Percentiles rank a stretch among this genome's conserved stretches.
These are phyloP conservation scores for Diaporthe citri DNA, from an alignment of 2,329 filamentous ascomycete species.

Conservation along the genomic window DNA sequence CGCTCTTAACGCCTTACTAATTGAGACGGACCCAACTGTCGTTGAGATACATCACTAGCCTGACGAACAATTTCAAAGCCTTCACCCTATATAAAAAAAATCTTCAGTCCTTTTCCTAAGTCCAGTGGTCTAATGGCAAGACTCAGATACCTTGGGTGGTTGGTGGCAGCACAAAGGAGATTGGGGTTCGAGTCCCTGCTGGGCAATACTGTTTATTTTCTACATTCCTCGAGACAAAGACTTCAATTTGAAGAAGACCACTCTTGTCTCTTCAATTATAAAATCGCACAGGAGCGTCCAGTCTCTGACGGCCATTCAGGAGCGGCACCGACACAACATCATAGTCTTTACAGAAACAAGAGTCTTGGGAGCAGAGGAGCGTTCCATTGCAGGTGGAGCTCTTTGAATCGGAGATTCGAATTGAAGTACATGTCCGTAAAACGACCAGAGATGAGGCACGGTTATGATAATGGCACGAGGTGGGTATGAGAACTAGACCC, in stretches of 20 bases:
- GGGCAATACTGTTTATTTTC: not conserved
- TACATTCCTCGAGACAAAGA: not conserved
- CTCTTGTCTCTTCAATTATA: not conserved
- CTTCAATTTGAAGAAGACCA: not conserved
- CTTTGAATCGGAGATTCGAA: not conserved
- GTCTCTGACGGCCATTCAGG: too few species aligned
- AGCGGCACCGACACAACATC: too few species aligned
- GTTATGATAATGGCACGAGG: not conserved
- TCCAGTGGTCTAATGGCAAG: not conserved
- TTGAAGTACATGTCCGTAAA: not conserved
- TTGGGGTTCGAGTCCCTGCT: not conserved
- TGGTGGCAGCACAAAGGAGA: not conserved
- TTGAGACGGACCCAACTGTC: not conserved
- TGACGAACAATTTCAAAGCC: not conserved
- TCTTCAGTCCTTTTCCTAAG: not conserved
- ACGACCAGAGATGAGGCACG: not conserved
- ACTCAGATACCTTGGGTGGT: not conserved
- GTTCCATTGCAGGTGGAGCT: too few species aligned
- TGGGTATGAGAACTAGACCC: not conserved
- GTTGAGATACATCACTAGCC: too few species aligned
- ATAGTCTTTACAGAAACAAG: not conserved
- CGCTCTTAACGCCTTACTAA: not conserved
- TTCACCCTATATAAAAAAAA: not conserved
- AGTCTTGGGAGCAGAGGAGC: not conserved
- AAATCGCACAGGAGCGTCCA: not conserved